Evolutionary conservation across 192 early-diverging fungal species (phyloP).

Genomic region (Umbelopsis sp.): DNA sequence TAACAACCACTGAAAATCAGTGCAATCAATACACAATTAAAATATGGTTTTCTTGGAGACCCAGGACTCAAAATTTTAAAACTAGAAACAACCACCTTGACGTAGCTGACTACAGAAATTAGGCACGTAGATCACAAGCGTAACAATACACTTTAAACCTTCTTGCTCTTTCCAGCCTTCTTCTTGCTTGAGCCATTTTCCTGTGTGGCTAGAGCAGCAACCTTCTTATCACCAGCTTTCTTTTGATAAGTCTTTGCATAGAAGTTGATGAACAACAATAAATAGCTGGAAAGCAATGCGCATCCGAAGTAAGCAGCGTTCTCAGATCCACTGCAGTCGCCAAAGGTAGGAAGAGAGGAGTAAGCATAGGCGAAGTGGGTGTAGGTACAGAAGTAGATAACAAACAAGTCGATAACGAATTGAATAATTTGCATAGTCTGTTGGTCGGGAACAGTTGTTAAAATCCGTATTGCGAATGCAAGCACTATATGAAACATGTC

Average conservation of each 20-base stretch:
- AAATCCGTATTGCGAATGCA: not conserved
- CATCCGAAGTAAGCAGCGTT: constrained; percentile 84
- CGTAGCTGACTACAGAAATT: too few relatives aligned
- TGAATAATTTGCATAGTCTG: constrained; percentile 84
- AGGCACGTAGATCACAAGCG: not conserved
- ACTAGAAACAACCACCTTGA: too few relatives aligned
- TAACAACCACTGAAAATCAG: not conserved
- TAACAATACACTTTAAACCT: not conserved
- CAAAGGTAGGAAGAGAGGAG: constrained; percentile 61
- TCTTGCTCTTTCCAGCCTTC: constrained; percentile 18
- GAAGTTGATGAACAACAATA: constrained; percentile 91
- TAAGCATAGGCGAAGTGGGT: constrained; percentile 75
- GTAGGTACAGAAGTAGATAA: constrained; percentile 89
- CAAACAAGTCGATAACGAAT: constrained; percentile 85
- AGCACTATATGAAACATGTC: not conserved
- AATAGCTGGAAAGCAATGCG: constrained; percentile 75
- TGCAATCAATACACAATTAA: not conserved
- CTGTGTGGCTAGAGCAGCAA: not conserved
- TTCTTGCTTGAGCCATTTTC: constrained; percentile 9
- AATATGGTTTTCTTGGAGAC: not conserved
- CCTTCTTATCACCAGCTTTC: constrained; percentile 19
- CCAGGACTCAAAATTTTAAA: too few relatives aligned
- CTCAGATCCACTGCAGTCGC: constrained; percentile 76
- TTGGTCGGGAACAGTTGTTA: not conserved
- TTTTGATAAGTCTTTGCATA: constrained; percentile 81